Conservation (phyloP, 1,284 basidiomycete species). For the Fomitopsis palustris region DNA sequence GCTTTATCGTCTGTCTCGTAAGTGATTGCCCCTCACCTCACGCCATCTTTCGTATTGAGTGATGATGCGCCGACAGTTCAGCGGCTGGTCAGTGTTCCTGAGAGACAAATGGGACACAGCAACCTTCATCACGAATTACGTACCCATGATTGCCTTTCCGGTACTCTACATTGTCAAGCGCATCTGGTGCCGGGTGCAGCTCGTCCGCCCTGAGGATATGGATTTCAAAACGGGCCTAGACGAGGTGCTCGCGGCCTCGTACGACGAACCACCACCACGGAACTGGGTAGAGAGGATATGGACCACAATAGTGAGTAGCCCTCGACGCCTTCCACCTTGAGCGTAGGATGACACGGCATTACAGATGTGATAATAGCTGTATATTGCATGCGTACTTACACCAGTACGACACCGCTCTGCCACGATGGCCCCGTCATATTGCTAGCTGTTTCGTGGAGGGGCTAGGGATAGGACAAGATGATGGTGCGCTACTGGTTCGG, state of each 20-base stretch:
- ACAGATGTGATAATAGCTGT: background rate
- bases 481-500: too few relatives aligned
- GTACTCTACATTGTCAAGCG: constrained; percentile 62
- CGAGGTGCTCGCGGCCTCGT: constrained; percentile 66
- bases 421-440: too few relatives aligned
- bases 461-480: too few relatives aligned
- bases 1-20: constrained; percentile 65
- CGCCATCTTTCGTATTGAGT: background rate
- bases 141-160: constrained; percentile 74
- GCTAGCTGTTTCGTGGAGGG: too few relatives aligned
- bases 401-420: too few relatives aligned
- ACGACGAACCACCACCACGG: constrained; percentile 57
- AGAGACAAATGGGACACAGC: constrained; percentile 56
- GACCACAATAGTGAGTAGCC: background rate
- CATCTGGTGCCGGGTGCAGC: constrained; percentile 45
- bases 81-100: constrained; percentile 76
- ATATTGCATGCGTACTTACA: too few relatives aligned
- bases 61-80: constrained; percentile 45
- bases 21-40: constrained; percentile 29
- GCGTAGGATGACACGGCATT: background rate
- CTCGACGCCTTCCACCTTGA: background rate
- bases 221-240: constrained; percentile 73
- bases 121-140: constrained; percentile 75
- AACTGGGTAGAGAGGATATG: constrained; percentile 7
- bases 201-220: constrained; percentile 59